These are phyloP conservation scores for Neonectria magnoliae DNA, from an alignment of 2,329 filamentous ascomycete species.

Conservation along the genomic window DNA sequence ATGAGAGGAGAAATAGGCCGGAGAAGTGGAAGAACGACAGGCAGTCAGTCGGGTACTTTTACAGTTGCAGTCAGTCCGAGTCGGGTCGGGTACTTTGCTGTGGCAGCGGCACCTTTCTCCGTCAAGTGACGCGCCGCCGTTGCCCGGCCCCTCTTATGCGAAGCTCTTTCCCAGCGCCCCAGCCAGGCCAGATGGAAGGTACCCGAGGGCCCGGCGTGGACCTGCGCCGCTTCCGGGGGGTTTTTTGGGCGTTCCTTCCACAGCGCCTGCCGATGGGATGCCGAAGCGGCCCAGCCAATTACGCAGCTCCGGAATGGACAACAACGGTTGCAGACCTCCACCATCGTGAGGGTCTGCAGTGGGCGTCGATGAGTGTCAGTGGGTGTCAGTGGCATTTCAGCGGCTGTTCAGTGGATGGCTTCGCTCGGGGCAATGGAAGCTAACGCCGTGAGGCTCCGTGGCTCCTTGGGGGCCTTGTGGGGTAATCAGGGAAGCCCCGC, in stretches of 20 bases:
- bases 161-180: background rate
- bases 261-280: slow-evolving; percentile 22
- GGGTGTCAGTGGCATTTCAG: slow-evolving; percentile 2
- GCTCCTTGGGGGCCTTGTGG: slow-evolving; percentile 5
- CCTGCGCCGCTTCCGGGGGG: slow-evolving; percentile 16
- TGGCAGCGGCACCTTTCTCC: slow-evolving; percentile 20
- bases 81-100: slow-evolving; percentile 1
- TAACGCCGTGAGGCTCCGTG: slow-evolving; percentile 25
- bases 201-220: background rate
- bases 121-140: slow-evolving; percentile 38
- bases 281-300: slow-evolving; percentile 23
- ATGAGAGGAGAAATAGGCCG: slow-evolving; percentile 25
- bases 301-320: slow-evolving; percentile 15
- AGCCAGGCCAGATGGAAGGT: background rate
- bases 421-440: slow-evolving; percentile 41
- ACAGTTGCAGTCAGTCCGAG: background rate
- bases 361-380: background rate
- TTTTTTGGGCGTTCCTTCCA: background rate
- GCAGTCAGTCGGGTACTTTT: slow-evolving; percentile 6
- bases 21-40: slow-evolving; percentile 35
- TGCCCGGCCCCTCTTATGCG: slow-evolving; percentile 21
- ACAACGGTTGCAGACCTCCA: slow-evolving; percentile 1
- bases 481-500: slow-evolving; percentile 12
- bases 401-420: slow-evolving; percentile 17
- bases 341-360: background rate